Evolutionary conservation across 2,329 filamentous ascomycete species (phyloP), one percentile per base, ranked within the genome.

Genomic region (Phialophora tarda): DNA sequence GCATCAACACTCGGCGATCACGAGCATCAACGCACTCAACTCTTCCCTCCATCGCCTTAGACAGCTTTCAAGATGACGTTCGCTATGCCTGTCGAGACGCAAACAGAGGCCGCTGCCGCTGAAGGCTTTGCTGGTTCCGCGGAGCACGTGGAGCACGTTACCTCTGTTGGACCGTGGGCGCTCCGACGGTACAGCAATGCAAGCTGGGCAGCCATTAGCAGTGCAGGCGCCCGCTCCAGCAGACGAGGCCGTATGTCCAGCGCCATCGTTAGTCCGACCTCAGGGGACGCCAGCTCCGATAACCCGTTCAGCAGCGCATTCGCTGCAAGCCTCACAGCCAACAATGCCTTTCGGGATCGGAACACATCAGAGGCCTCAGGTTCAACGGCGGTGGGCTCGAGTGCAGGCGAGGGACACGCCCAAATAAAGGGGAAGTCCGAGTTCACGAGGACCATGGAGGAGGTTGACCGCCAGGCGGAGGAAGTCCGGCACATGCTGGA

Each of bases 191-290:
- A 24, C 30, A 53, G 59, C 30, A 53, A 5, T 51, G 26, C 59
- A 17, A 53, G 48, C 48, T 61, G 59, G 59, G 10, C 47, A 11
- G 59, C 34, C n/a, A 17, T 55, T 32, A 55, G 53, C 30, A 55
- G 53, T 32, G 24, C 17, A 32, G 28, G 28, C 1, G n/a, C 8
- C 8, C 53, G 53, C 28, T 26, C 53, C 28, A 61, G 48, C 10
- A 61, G 47, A 14, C 59, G 48, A 53, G n/a, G 59, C 30, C 32
- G 28, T 26, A 53, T 6, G n/a, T 53, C 28, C 21, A 61, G 59
- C 47, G 30, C 28, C 34, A 41, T 34, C 17, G 48, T 26, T 4
- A 55, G 53, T 21, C 11, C 53, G 17, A 21, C 17, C 23, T 14
- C 53, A 4, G 26, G 23, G 7, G 12, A 14, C 51, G 2, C 26